Conservation (phyloP, 768 basidiomycete genomes). For the Pleurotus pulmonarius region DNA sequence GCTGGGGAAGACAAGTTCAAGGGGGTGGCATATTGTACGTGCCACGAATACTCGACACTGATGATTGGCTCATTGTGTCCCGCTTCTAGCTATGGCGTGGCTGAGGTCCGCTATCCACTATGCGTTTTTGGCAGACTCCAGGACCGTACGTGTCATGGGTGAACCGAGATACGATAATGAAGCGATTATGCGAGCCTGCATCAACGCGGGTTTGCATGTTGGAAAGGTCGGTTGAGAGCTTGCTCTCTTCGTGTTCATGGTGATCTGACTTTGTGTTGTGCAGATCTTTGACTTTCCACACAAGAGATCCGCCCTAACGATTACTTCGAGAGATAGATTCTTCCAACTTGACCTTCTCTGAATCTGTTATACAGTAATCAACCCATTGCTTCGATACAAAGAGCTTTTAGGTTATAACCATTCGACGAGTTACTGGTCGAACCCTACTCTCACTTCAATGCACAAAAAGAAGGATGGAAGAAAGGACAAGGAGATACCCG, state of each 20-base stretch:
- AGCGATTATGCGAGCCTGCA: slow-evolving; percentile 18
- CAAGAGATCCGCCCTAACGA: slow-evolving; percentile 24
- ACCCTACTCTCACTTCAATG: no score
- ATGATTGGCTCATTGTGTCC: neutral
- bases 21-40: slow-evolving; percentile 33
- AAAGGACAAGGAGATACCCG: no score
- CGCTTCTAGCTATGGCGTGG: slow-evolving; percentile 28
- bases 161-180: slow-evolving; percentile 34
- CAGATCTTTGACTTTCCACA: slow-evolving; percentile 33
- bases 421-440: no score
- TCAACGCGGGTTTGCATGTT: slow-evolving; percentile 20
- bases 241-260: neutral
- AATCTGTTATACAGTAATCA: neutral
- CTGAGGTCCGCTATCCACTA: slow-evolving; percentile 35
- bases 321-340: slow-evolving; percentile 27
- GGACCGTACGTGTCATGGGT: slow-evolving; percentile 36
- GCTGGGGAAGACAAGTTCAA: slow-evolving; percentile 45
- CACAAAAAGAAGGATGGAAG: no score
- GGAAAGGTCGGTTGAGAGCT: slow-evolving; percentile 17
- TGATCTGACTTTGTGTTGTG: neutral
- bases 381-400: no score
- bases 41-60: slow-evolving; percentile 13
- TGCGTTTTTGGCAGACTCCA: slow-evolving; percentile 38
- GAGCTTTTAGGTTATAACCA: no score
- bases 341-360: slow-evolving; percentile 25